Conservation (phyloP, 108 stramenopile species). For the Ochromonas danica region DNA sequence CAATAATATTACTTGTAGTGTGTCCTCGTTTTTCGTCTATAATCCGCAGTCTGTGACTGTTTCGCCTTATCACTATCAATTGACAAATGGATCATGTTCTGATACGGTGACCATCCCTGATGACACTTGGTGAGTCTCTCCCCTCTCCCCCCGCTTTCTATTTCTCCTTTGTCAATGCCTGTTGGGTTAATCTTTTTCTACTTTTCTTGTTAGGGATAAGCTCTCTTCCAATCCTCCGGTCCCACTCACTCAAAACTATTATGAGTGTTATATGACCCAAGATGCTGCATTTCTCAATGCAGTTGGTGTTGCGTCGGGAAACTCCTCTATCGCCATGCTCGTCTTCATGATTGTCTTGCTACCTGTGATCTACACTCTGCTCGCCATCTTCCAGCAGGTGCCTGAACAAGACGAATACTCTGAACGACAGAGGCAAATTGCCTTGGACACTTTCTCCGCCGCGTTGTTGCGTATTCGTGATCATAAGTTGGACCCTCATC, state of each 20-base stretch:
- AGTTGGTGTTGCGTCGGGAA: slow-evolving; percentile 16
- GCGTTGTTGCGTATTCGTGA: no score
- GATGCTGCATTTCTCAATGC: not conserved
- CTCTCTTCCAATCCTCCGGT: not conserved
- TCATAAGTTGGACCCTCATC: no score
- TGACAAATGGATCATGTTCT: not conserved
- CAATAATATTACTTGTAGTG: not conserved
- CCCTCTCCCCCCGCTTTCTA: not conserved
- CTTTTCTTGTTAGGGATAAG: not conserved
- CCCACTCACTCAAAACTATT: not conserved
- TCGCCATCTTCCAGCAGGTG: slow-evolving; percentile 1
- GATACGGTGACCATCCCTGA: not conserved
- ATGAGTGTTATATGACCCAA: not conserved
- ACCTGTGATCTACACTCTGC: not conserved
- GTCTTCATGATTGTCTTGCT: not conserved
- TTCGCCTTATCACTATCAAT: not conserved
- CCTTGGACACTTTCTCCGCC: no score
- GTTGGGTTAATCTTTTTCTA: not conserved
- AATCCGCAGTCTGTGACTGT: not conserved
- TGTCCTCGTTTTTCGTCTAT: not conserved
- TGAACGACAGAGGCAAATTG: no score
- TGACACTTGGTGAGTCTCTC: not conserved
- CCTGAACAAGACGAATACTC: slow-evolving; percentile 3
- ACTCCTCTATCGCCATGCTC: not conserved
- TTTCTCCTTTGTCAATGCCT: not conserved